Percentiles rank a stretch among this genome's conserved stretches.
Conservation (phyloP, 176 grass and related monocot species). For the Triticum dicoccoides region DNA sequence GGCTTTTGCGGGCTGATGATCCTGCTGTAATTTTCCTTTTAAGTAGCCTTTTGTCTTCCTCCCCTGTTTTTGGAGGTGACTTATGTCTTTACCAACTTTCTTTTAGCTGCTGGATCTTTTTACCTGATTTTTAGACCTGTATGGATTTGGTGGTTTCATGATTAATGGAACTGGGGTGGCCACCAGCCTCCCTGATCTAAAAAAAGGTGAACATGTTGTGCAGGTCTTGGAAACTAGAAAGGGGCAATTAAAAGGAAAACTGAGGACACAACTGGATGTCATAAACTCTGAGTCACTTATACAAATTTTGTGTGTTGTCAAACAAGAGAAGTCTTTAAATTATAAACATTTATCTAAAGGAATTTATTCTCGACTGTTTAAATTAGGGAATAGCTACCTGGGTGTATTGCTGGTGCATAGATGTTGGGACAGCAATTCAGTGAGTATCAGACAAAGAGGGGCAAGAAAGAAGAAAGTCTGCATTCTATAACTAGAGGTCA, state of each 20-base stretch:
- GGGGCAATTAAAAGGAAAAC: not conserved
- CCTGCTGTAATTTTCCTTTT: no score
- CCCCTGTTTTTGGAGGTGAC: no score
- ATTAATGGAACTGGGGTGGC: no score
- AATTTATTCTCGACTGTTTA: not conserved
- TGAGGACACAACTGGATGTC: not conserved
- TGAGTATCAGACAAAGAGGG: not conserved
- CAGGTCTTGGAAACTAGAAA: not conserved
- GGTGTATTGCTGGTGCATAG: not conserved
- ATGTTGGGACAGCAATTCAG: not conserved
- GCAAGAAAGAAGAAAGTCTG: not conserved
- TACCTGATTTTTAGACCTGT: no score
- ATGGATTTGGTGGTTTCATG: no score
- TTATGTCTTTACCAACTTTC: no score
- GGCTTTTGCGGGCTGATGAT: no score
- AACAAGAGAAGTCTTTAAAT: not conserved
- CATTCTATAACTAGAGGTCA: not conserved
- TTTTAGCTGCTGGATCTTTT: no score
- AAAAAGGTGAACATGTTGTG: not conserved
- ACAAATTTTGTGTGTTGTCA: not conserved
- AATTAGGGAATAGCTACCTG: not conserved
- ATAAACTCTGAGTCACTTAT: not conserved
- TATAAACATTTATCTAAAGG: not conserved
- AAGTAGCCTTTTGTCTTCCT: no score
- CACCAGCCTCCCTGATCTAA: no score